Conservation (phyloP, 768 basidiomycete genomes). For the Boletus insuetus region DNA sequence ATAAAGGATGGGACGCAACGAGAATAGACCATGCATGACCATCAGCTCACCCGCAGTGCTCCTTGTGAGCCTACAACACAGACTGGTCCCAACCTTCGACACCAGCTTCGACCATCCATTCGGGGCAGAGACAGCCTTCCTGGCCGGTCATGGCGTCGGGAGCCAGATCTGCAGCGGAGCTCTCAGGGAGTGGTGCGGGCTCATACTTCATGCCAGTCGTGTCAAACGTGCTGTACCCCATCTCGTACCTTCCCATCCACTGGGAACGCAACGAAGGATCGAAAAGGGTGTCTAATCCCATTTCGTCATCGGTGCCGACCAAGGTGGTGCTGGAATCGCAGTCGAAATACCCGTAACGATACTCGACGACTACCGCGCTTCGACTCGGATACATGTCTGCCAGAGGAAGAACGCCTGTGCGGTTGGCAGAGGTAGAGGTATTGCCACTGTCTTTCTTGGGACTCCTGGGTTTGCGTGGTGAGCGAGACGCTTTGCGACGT, state of each 20-base stretch:
- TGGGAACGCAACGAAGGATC: constrained; percentile 4
- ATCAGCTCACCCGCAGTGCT: not conserved
- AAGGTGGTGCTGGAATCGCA: not conserved
- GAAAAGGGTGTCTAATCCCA: constrained; percentile 2
- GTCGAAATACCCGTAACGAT: not conserved
- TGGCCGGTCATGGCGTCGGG: not conserved
- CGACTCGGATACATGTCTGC: no score
- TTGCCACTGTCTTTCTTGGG: not conserved
- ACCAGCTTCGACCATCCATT: constrained; percentile 21
- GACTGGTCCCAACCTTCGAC: constrained; percentile 15
- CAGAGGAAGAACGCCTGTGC: not conserved
- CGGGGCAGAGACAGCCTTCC: constrained; percentile 21
- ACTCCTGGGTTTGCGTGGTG: not conserved
- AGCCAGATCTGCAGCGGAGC: not conserved
- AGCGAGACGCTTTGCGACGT: not conserved
- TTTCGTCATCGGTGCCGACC: constrained; percentile 1
- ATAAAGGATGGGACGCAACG: not conserved
- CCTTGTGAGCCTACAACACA: not conserved
- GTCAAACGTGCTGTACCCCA: constrained; percentile 2
- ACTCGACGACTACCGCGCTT: not conserved
- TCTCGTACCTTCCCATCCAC: constrained; percentile 17
- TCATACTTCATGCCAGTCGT: not conserved
- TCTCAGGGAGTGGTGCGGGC: not conserved
- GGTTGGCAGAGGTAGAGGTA: not conserved
- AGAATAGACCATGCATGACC: not conserved